phyloP scores from a whole-genome alignment of 2,329 filamentous ascomycete species.

The Cercospora berteroae region DNA sequence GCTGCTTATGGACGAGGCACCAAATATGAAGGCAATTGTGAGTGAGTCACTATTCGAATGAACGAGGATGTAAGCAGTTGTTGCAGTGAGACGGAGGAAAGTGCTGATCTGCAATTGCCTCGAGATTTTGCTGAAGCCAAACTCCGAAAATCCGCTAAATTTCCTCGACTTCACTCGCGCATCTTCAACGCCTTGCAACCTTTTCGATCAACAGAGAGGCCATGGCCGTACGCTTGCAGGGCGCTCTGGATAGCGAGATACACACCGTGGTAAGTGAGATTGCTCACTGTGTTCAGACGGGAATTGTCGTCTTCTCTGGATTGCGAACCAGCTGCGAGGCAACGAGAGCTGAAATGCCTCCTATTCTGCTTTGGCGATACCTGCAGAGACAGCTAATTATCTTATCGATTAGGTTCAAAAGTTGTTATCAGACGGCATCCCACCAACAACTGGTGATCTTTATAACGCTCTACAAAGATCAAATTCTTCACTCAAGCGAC shows the following conservation, averaged over 20 bases:
- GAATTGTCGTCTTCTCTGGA: background rate
- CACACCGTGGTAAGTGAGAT: slow-evolving; percentile 46
- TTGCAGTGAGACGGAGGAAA: background rate
- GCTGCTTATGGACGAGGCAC: background rate
- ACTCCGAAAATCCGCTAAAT: slow-evolving; percentile 1
- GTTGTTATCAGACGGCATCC: slow-evolving; percentile 31
- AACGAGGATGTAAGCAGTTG: background rate
- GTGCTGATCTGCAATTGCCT: background rate
- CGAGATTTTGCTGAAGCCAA: background rate
- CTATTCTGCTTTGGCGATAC: background rate
- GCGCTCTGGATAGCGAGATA: slow-evolving; percentile 50
- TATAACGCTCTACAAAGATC: slow-evolving; percentile 81
- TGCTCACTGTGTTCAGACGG: background rate
- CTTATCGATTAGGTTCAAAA: slow-evolving; percentile 17
- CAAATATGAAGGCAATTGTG: background rate
- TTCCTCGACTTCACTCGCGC: background rate
- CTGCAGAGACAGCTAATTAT: background rate
- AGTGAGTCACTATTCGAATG: background rate
- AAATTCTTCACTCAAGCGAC: slow-evolving; percentile 80
- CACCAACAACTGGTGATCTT: slow-evolving; percentile 43
- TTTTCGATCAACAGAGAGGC: background rate
- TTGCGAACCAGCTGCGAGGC: background rate
- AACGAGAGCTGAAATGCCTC: background rate
- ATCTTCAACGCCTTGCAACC: background rate
- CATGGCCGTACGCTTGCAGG: slow-evolving; percentile 18